Conservation (phyloP, 2,329 filamentous ascomycete species). For the Neofusicoccum kwambonambiense region DNA sequence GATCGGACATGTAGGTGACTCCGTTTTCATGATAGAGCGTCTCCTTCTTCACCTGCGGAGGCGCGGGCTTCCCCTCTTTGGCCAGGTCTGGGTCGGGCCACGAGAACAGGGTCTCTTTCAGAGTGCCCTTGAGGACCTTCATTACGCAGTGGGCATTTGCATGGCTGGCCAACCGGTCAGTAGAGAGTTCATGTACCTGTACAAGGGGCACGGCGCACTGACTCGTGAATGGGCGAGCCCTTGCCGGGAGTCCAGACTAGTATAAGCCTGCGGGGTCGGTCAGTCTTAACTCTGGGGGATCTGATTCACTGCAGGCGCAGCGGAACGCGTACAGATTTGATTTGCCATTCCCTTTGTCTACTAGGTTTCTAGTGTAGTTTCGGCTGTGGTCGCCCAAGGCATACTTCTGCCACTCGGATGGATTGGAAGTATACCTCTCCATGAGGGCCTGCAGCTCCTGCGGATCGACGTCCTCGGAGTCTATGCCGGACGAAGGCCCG, state of each 20-base stretch:
- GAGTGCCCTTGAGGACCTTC: conserved; percentile 75
- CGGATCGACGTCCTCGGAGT: conserved; percentile 78
- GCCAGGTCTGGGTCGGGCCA: conserved; percentile 59
- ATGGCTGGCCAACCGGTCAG: conserved; percentile 32
- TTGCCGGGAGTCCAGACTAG: conserved; percentile 88
- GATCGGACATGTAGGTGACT: conserved; percentile 87
- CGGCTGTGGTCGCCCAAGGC: conserved; percentile 68
- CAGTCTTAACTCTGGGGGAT: conserved; percentile 22
- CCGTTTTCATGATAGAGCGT: conserved; percentile 67
- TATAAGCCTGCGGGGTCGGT: conserved; percentile 59
- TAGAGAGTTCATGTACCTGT: background rate
- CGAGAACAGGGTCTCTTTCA: conserved; percentile 79
- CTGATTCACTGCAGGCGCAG: background rate
- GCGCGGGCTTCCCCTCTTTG: conserved; percentile 48
- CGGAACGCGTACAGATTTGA: conserved; percentile 59
- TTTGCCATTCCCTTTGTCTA: conserved; percentile 85
- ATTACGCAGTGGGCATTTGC: conserved; percentile 85
- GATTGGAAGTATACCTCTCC: conserved; percentile 67
- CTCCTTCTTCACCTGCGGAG: conserved; percentile 65
- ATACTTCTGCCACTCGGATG: conserved; percentile 71
- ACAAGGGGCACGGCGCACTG: conserved; percentile 21
- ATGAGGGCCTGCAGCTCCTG: conserved; percentile 70
- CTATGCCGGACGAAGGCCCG: conserved; percentile 77
- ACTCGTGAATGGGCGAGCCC: conserved; percentile 80
- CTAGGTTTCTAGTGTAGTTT: conserved; percentile 82